Base-by-base conservation (phyloP, 768 basidiomycete genomes). In the Podaxis sp. region DNA sequence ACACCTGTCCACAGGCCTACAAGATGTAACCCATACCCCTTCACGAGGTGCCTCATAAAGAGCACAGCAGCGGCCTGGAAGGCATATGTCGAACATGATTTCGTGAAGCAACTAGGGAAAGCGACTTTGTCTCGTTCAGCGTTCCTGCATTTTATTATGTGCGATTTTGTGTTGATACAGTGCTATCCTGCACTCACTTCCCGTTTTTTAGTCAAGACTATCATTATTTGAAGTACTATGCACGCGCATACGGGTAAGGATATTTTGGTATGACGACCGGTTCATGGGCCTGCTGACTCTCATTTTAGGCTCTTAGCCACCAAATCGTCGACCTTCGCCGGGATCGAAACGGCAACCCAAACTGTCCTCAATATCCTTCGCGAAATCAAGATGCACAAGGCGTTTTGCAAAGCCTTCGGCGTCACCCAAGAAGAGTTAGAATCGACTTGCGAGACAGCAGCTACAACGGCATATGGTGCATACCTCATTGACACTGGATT, bases 81-180 rank as follows among this genome's bases (percentile, higher is more conserved):
- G 63, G 76, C 78, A 57, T 95, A 91, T 67, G 87, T 95, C 0
- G 76, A 92, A 68, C 95, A 98, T 68, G 86, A 90, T 1, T 98
- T 96, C 67, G 92, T 96, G 30, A 78, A 80, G 59, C 83, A 86
- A 54, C 80, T 97, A 0, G 94, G 90, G 0, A 75, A 80, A 56
- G 95, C 93, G 0, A 88, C 84, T 0, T 82, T 96, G 2, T 78
- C 84, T 0, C 76, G 74, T 42, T 78, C 84, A n/a, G 76, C 80
- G 22, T 98, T 96, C 72, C 69, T 90, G 13, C 87, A 95, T 69
- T 97, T 96, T 71, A 88, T 96, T 74, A 89, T 87, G 92, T 93
- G 61, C 55, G 86, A 66, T 5, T 17, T 4, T 58, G 42, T 22
- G 39, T 26, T 59, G 30, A 24, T 28, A 9, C 54, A 2, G 9